Percentiles rank a stretch among this genome's conserved stretches.
Conservation (phyloP, 495 filamentous ascomycete species). For the Neurospora hispaniola region DNA sequence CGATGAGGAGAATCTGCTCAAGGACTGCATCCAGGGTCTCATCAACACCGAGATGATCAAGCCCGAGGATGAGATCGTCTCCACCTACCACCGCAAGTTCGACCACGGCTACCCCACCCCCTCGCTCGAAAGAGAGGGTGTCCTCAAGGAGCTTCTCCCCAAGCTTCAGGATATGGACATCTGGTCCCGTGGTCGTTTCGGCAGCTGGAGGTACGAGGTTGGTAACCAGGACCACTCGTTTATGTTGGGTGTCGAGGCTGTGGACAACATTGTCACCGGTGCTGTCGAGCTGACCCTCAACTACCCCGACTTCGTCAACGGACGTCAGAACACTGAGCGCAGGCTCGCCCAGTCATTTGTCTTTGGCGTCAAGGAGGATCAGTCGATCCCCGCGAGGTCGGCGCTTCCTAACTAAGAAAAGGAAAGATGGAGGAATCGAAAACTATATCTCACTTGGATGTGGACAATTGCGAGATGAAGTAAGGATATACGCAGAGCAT, state of each 20-base stretch:
- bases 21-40: conserved; percentile 88
- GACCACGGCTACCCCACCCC: conserved; percentile 99
- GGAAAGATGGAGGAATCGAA: not conserved
- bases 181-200: conserved; percentile 92
- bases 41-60: conserved; percentile 95
- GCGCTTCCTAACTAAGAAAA: conserved; percentile 2
- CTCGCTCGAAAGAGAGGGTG: conserved; percentile 86
- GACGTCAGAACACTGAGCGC: conserved; percentile 77
- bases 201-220: conserved; percentile 92
- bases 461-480: not conserved
- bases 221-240: conserved; percentile 98
- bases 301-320: conserved; percentile 98
- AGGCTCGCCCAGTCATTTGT: conserved; percentile 62
- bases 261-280: conserved; percentile 89
- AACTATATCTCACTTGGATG: not conserved
- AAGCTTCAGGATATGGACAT: conserved; percentile 86
- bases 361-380: conserved; percentile 11
- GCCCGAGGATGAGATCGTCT: conserved; percentile 87
- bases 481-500: not conserved
- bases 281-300: conserved; percentile 94
- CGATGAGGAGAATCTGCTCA: conserved; percentile 67
- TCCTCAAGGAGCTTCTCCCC: conserved; percentile 84
- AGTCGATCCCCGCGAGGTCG: conserved; percentile 24
- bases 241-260: conserved; percentile 97
- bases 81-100: conserved; percentile 96